Evolutionary conservation across 139 green algal genomes (phyloP).

Genomic region (Chlorella vulgaris): DNA sequence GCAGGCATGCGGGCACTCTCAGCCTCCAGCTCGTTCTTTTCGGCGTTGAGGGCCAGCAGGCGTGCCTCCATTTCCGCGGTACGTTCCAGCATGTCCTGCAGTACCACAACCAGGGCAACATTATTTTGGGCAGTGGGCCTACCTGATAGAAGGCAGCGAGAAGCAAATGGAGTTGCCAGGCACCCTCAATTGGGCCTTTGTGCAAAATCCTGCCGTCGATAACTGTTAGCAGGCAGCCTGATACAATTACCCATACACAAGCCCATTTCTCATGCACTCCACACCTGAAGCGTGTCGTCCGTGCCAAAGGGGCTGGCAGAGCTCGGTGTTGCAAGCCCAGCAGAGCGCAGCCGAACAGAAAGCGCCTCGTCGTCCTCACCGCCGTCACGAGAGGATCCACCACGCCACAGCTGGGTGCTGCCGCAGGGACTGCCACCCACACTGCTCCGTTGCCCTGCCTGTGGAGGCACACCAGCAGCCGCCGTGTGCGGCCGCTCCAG

Average conservation of each 20-base stretch:
- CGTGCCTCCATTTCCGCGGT: conserved; percentile 56
- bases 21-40: conserved; percentile 58
- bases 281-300: conserved; percentile 23
- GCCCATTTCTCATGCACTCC: neutral
- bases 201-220: no score
- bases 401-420: no score
- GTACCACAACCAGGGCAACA: neutral
- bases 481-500: no score
- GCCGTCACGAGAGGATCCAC: neutral
- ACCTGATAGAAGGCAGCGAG: no score
- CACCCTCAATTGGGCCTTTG: no score
- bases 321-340: neutral
- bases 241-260: no score
- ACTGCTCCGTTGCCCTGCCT: neutral
- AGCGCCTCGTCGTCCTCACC: neutral
- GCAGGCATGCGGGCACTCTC: conserved; percentile 63
- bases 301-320: conserved; percentile 11
- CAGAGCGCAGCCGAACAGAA: neutral
- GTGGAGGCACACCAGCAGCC: no score
- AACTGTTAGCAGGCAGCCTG: no score
- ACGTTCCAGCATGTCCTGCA: conserved; percentile 51
- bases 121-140: neutral
- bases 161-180: no score
- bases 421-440: no score
- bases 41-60: conserved; percentile 59